phyloP scores from a whole-genome alignment of 2,329 filamentous ascomycete species.

The Exophiala oligosperma region DNA sequence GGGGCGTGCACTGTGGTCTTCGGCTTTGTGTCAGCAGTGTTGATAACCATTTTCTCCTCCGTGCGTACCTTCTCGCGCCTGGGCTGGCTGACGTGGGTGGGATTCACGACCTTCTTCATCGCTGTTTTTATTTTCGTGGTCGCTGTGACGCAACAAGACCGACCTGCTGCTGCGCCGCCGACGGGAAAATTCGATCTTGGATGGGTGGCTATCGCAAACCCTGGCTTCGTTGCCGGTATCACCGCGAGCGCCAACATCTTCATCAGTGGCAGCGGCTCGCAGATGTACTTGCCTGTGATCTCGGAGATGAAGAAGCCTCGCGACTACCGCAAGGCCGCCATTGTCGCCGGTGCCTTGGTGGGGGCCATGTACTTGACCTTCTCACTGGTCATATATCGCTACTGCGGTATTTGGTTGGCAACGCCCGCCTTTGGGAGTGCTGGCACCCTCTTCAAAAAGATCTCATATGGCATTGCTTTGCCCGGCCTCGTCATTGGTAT shows the following conservation, averaged over 20 bases:
- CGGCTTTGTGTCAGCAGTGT: conserved; percentile 29
- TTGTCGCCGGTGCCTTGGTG: conserved; percentile 36
- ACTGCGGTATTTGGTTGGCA: conserved; percentile 47
- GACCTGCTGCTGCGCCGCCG: conserved; percentile 36
- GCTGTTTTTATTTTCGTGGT: conserved; percentile 40
- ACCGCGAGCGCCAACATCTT: conserved; percentile 34
- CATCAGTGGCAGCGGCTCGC: conserved; percentile 34
- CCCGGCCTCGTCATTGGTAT: conserved; percentile 34
- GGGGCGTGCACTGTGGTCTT: conserved; percentile 35
- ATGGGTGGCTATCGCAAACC: conserved; percentile 30
- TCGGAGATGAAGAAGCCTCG: conserved; percentile 41
- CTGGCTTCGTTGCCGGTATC: conserved; percentile 32
- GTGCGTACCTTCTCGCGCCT: conserved; percentile 10
- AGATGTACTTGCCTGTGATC: conserved; percentile 39
- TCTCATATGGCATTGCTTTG: conserved; percentile 45
- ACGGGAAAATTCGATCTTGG: conserved; percentile 32
- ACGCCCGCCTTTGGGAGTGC: conserved; percentile 51
- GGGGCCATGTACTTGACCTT: conserved; percentile 39
- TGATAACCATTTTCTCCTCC: conserved; percentile 31
- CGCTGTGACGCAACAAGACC: conserved; percentile 36
- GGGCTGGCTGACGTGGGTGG: conserved; percentile 62
- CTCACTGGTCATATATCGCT: conserved; percentile 47
- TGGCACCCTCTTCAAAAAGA: conserved; percentile 43
- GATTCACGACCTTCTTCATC: conserved; percentile 60
- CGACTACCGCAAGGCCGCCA: conserved; percentile 35